These are phyloP conservation scores for Pinus tabuliformis DNA, from an alignment of 75 land plant genomes.

Conservation along the genomic window DNA sequence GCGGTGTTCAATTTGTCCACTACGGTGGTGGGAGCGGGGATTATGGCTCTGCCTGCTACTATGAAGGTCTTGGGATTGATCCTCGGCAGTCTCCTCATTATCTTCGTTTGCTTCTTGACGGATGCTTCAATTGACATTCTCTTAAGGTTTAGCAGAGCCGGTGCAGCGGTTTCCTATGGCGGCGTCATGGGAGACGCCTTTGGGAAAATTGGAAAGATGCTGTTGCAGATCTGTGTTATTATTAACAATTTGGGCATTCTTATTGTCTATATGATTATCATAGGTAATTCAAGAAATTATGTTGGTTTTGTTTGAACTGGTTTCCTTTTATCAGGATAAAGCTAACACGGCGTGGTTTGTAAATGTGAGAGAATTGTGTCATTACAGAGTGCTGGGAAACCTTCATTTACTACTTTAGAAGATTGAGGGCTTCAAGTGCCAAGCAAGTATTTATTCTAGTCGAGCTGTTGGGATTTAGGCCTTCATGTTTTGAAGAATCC, in stretches of 20 bases:
- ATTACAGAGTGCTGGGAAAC: background rate
- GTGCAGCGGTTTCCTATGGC: conserved; percentile 45
- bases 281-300: conserved; percentile 37
- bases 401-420: background rate
- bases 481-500: background rate
- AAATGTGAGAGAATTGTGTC: background rate
- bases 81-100: conserved; percentile 48
- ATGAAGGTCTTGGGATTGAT: conserved; percentile 57
- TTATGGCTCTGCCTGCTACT: conserved; percentile 66
- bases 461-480: background rate
- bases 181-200: conserved; percentile 76
- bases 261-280: conserved; percentile 87
- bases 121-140: conserved; percentile 64
- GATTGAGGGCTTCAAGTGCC: background rate
- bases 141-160: conserved; percentile 44
- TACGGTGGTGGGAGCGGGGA: background rate
- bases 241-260: conserved; percentile 79
- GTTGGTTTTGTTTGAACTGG: too few species aligned
- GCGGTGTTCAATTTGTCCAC: conserved; percentile 43
- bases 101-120: conserved; percentile 48
- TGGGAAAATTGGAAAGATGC: conserved; percentile 42
- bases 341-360: too few species aligned
- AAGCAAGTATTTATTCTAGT: background rate
- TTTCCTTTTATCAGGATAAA: too few species aligned
- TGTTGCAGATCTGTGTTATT: conserved; percentile 62